Base-by-base conservation (phyloP, 306 rosid species). In the Rubus parviflorus region DNA sequence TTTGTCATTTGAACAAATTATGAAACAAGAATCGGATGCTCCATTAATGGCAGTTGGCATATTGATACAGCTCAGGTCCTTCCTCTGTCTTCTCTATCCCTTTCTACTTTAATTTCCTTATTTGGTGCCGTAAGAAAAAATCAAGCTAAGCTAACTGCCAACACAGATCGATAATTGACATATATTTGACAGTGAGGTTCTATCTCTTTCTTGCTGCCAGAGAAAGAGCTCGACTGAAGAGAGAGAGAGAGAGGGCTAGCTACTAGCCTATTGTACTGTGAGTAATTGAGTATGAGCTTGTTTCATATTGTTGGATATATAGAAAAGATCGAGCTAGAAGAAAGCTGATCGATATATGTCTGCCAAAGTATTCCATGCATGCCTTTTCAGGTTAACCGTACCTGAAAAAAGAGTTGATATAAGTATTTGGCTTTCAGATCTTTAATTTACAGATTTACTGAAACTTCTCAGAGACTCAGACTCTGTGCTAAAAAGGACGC, bases 121-220 rank as follows among this genome's bases (percentile, higher is more conserved):
- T 82, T 85, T 84, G 80, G 40, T 75, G 75, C 71, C n/a, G 81
- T 79, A 58, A 72, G 67, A 30, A 61, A 35, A 23, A 30, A 13
- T 30, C 8, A 30, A 61, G 67, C 42, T 61, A 14, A 60, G 41
- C 41, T 25, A 60, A 11, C 35, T 60, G 66, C 66, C 66, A 25
- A 25, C 66, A 25, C 41, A 60, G 66, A 25, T 60, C 17, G 66
- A 57, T 57, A 25, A 56, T 56, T 47, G 35, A 1, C 35, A 47
- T 47, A 47, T 47, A 30, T 47, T 52, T 52, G 62, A n/a, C 56
- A 83, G 75, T 81, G 84, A 84, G 82, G 85, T 19, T 68, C 37
- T 11, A 60, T 60, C 38, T 23, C 7, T 60, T 23, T 60, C 65
- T 60, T 23, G 35, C 38, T 25, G 65, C 14, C 40, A 60, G 16